Percentiles rank a stretch among this genome's conserved stretches.
Evolutionary conservation across 1,284 basidiomycete species (phyloP).

Genomic region (Serendipita sp.): DNA sequence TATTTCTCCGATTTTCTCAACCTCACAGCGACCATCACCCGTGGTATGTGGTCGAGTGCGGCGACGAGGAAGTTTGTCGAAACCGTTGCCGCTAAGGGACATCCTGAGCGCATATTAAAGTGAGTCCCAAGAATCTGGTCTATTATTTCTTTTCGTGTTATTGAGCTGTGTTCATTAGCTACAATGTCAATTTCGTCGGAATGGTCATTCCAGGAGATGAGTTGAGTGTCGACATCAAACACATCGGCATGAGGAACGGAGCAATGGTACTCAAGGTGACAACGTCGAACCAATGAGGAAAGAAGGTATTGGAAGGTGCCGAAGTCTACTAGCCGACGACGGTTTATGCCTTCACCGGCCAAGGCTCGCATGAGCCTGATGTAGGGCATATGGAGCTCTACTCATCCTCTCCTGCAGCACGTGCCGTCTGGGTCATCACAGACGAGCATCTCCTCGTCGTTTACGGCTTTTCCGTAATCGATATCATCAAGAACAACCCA

Average conservation of each 20-base stretch:
- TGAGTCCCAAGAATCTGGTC: slow-evolving; percentile 27
- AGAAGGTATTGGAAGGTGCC: slow-evolving; percentile 83
- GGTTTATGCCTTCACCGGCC: slow-evolving; percentile 96
- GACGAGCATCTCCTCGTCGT: slow-evolving; percentile 86
- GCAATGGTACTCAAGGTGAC: slow-evolving; percentile 87
- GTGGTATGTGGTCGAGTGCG: slow-evolving; percentile 94
- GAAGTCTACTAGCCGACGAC: slow-evolving; percentile 88
- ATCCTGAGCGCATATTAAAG: slow-evolving; percentile 79
- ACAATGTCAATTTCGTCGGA: slow-evolving; percentile 85
- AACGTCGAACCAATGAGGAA: slow-evolving; percentile 72
- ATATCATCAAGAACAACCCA: slow-evolving; percentile 98
- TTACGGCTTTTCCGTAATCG: slow-evolving; percentile 95
- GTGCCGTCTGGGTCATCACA: slow-evolving; percentile 93
- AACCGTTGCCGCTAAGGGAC: slow-evolving; percentile 84
- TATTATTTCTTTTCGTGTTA: not conserved
- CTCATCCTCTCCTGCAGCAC: slow-evolving; percentile 81
- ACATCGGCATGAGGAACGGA: slow-evolving; percentile 82
- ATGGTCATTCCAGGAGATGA: slow-evolving; percentile 95
- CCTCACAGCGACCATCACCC: slow-evolving; percentile 92
- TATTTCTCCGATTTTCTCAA: slow-evolving; percentile 93
- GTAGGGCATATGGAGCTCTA: slow-evolving; percentile 73
- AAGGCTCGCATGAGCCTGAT: slow-evolving; percentile 90
- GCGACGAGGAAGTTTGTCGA: slow-evolving; percentile 89
- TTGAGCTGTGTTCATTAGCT: slow-evolving; percentile 32
- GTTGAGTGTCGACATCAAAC: slow-evolving; percentile 77